Evolutionary conservation across 768 basidiomycete genomes (phyloP), one percentile per base, ranked within the genome.

Genomic region (Pulveroboletus sp.): DNA sequence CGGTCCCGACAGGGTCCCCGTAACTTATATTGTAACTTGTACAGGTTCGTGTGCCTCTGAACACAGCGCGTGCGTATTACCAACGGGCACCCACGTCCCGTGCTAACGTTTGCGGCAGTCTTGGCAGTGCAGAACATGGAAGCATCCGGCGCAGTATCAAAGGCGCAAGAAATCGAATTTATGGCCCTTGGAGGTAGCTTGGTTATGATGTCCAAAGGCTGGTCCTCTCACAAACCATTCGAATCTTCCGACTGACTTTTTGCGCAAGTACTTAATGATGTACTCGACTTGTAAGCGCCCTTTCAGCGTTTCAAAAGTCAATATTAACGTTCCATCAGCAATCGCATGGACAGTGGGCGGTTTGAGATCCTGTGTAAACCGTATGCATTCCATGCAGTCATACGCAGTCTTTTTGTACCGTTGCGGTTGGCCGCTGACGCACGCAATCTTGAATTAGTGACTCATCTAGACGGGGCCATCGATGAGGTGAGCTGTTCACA

Each of bases 111-210:
- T 27, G 40, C 50, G 43, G 11, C 43, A 74, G 71, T 94, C 13
- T 73, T 95, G 41, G 91, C 94, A 1, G 87, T 94, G 16, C 94
- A 97, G 70, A 95, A 97, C 61, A 84, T 95, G 79, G 85, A 88
- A 52, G 90, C 89, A 1, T 81, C 82, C 1, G 81, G 85, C 8
- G 78, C 80, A 2, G 78, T 95, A 38, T 76, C 78, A 2, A 82
- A 80, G 55, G 81, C 85, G 32, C 86, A 93, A 60, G 84, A 87
- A 52, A 82, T 94, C 48, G 93, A 97, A 72, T 93, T 94, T 61
- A 84, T 82, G 59, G 94, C 90, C 6, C 75, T 94, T 16, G 82
- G 83, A 57, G 87, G 87, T 2, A 87, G 85, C 59, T 68, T 94
- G 42, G 84, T 80, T 48, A 90, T 90, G 85, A 94, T 94, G 93